Conservation (phyloP, 306 rosid genomes). For the Vachellia pachyceras region DNA sequence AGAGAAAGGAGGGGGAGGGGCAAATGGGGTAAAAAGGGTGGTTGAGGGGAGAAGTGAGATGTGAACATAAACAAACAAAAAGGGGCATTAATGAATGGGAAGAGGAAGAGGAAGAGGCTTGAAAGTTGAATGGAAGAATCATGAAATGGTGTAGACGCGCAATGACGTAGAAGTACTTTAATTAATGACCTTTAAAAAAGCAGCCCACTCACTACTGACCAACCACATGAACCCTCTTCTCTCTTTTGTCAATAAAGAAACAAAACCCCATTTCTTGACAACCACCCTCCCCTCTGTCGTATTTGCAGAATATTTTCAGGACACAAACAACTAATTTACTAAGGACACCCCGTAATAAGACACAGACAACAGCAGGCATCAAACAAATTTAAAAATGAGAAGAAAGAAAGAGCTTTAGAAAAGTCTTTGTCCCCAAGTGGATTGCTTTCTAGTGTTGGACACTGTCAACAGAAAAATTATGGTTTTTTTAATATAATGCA, state of each 20-base stretch:
- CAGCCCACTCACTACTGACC: conserved; percentile 36
- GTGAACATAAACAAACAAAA: conserved; percentile 26
- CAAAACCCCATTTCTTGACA: conserved; percentile 53
- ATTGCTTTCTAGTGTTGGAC: conserved; percentile 29
- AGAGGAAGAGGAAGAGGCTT: too few relatives aligned
- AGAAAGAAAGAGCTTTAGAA: conserved; percentile 30
- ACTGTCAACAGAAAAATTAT: neutral
- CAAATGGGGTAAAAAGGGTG: conserved; percentile 2
- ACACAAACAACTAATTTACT: conserved; percentile 63
- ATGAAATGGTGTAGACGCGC: conserved; percentile 52
- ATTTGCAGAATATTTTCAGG: conserved; percentile 56
- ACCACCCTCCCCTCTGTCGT: conserved; percentile 59
- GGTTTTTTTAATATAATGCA: neutral
- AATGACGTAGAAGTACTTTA: conserved; percentile 40
- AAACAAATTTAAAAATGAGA: conserved; percentile 43
- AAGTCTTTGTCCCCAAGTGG: conserved; percentile 31
- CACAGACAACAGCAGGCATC: conserved; percentile 45
- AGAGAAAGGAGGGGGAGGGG: too few relatives aligned
- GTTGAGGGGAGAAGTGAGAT: neutral
- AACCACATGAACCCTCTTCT: conserved; percentile 44
- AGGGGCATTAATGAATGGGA: conserved; percentile 41
- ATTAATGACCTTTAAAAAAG: conserved; percentile 27
- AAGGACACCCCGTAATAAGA: conserved; percentile 56
- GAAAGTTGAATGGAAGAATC: conserved; percentile 47
- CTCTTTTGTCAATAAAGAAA: conserved; percentile 53